Evolutionary conservation across 495 filamentous ascomycete genomes (phyloP), one percentile per base, ranked within the genome.

Genomic region (Talaromyces nanjingensis): DNA sequence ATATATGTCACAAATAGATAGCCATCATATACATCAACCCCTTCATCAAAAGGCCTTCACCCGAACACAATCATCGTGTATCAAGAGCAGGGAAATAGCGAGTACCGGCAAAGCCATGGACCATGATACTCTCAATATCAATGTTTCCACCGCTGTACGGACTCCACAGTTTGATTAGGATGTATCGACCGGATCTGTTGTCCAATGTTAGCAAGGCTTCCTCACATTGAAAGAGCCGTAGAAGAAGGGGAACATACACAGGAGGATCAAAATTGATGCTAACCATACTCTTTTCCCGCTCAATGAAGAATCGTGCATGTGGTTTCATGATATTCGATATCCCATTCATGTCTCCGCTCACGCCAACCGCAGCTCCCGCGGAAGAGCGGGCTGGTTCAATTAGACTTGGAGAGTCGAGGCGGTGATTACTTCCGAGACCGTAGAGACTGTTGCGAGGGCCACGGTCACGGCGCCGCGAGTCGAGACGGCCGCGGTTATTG

Each of bases 211-310:
- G 58, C 63, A 59, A 58, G 16, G 25, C 11, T 34, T 65, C 34
- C 18, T 27, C 18, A 37, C 33, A 37, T n/a, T 62, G 31, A 60
- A 24, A 60, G 24, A 55, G 34, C 29, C 14, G 27, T 60, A 20
- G 29, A 64, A n/a, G n/a, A 12, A 16, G 42, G 22, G 60, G 37
- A 7, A 77, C 84, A 72, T 86, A 96, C 76, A 94, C 85, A 33
- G 91, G 88, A 52, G 93, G 92, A 67, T 96, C 89, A 72, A 98
- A 98, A 66, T 84, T 87, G 65, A 98, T 86, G 66, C 86, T 92
- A 70, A 91, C 91, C 75, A 87, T 92, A 76, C 86, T 91, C 76
- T 91, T 91, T 65, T 87, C 79, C 69, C 83, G 84, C 68, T 87
- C 84, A 63, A 94, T 96, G 70, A 88, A 89, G 76, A 96, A 96